Percentiles rank a stretch among this genome's conserved stretches.
Conservation (phyloP, 805 yeast genomes). For the Hemisphaericaspora nanyangensis region DNA sequence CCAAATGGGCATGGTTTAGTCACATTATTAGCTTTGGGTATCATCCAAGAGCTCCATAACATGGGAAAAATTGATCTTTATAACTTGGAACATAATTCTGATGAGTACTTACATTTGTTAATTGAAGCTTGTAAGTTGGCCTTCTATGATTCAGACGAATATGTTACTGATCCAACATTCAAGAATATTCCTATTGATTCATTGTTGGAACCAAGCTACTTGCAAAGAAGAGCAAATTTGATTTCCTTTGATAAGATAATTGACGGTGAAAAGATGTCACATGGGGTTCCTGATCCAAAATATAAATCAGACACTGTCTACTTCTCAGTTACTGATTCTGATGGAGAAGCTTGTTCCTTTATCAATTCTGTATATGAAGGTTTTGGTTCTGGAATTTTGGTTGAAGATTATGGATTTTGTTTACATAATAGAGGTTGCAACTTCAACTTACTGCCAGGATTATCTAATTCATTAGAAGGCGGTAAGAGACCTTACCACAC, state of each 20-base stretch:
- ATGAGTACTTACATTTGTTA: slow-evolving; percentile 65
- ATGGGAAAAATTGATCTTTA: slow-evolving; percentile 39
- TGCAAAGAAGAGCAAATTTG: slow-evolving; percentile 45
- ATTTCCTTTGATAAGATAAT: slow-evolving; percentile 40
- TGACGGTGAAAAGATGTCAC: slow-evolving; percentile 38
- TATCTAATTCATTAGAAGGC: slow-evolving; percentile 61
- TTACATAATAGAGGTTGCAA: slow-evolving; percentile 77
- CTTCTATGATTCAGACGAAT: slow-evolving; percentile 72
- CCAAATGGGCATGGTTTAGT: slow-evolving; percentile 83
- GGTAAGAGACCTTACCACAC: slow-evolving; percentile 78
- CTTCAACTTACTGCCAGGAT: slow-evolving; percentile 56
- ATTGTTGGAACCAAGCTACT: slow-evolving; percentile 47
- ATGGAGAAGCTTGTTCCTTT: slow-evolving; percentile 80
- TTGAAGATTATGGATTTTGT: slow-evolving; percentile 61
- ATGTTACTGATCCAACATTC: slow-evolving; percentile 60
- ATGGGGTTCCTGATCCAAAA: slow-evolving; percentile 56
- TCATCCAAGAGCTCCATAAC: slow-evolving; percentile 52
- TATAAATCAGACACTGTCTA: slow-evolving; percentile 70
- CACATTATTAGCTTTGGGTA: slow-evolving; percentile 67
- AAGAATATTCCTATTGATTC: slow-evolving; percentile 32
- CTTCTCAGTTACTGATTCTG: slow-evolving; percentile 57
- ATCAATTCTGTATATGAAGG: slow-evolving; percentile 68
- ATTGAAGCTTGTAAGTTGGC: slow-evolving; percentile 69
- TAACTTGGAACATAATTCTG: slow-evolving; percentile 57
- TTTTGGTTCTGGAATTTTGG: slow-evolving; percentile 70